A percentile compares a stretch with the other conserved stretches of the same genome.
These are phyloP conservation scores for Lactifluus piperatus DNA, from an alignment of 768 basidiomycete genomes.

Conservation along the genomic window DNA sequence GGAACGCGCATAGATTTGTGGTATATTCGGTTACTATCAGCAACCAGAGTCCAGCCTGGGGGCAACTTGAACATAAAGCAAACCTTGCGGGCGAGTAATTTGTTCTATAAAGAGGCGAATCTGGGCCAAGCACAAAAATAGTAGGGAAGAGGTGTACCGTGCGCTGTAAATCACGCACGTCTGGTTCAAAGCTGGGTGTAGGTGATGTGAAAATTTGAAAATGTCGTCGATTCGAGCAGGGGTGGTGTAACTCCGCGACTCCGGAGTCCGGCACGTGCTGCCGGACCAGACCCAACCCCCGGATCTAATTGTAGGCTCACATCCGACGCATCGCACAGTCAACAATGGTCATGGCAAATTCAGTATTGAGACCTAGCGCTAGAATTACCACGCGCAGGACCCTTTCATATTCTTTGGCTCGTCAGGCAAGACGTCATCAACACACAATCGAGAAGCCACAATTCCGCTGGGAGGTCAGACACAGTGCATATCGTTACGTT, in stretches of 20 bases:
- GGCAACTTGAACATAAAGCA: too few species aligned
- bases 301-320: not conserved
- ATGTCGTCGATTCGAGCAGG: too few species aligned
- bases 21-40: not conserved
- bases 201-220: not conserved
- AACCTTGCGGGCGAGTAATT: too few species aligned
- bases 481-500: not conserved
- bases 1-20: too few species aligned
- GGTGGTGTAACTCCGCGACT: not conserved
- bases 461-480: conserved; percentile 26
- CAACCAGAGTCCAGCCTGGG: too few species aligned
- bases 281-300: not conserved
- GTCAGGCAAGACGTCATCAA: not conserved
- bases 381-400: not conserved
- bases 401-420: not conserved
- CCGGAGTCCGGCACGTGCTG: not conserved
- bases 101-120: not conserved
- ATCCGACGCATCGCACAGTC: not conserved
- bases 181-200: not conserved
- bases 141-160: not conserved
- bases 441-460: not conserved
- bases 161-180: too few species aligned
- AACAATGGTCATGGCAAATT: not conserved
- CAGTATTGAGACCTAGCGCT: not conserved
- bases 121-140: not conserved